These are phyloP conservation scores for Calonectria hongkongensis DNA, from an alignment of 2,329 filamentous ascomycete genomes.

Conservation along the genomic window DNA sequence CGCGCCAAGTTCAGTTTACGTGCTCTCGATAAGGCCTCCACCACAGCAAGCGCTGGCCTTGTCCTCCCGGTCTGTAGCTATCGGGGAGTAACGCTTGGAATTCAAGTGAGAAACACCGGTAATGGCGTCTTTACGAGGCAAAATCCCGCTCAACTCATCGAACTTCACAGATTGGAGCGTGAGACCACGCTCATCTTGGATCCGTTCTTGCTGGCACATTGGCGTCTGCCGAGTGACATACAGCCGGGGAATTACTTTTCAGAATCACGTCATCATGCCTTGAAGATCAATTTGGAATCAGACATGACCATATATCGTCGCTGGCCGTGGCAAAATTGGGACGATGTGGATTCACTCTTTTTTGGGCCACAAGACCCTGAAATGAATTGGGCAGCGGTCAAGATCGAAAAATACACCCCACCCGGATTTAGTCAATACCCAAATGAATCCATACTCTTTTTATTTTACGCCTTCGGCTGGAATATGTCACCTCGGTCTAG, in stretches of 20 bases:
- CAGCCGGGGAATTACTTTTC: background rate
- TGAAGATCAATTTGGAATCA: background rate
- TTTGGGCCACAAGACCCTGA: background rate
- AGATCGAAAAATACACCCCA: background rate
- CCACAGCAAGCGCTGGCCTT: background rate
- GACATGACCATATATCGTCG: slow-evolving; percentile 12
- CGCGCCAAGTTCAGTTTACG: background rate
- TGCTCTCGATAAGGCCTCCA: background rate
- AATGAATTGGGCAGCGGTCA: background rate
- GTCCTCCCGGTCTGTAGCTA: background rate
- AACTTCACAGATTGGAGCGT: background rate
- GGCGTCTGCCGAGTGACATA: background rate
- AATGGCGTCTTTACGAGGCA: background rate
- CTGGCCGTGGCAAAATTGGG: slow-evolving; percentile 13
- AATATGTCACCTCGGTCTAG: background rate
- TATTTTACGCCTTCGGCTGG: background rate
- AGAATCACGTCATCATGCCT: background rate
- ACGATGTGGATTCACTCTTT: background rate
- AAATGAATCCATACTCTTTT: background rate
- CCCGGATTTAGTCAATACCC: background rate
- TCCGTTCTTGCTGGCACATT: background rate
- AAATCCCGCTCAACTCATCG: background rate
- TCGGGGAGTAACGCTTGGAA: background rate
- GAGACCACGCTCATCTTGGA: background rate
- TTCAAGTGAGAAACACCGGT: background rate